Conservation (phyloP, 352 stramenopile genomes). For the Pythium brachiatum region DNA sequence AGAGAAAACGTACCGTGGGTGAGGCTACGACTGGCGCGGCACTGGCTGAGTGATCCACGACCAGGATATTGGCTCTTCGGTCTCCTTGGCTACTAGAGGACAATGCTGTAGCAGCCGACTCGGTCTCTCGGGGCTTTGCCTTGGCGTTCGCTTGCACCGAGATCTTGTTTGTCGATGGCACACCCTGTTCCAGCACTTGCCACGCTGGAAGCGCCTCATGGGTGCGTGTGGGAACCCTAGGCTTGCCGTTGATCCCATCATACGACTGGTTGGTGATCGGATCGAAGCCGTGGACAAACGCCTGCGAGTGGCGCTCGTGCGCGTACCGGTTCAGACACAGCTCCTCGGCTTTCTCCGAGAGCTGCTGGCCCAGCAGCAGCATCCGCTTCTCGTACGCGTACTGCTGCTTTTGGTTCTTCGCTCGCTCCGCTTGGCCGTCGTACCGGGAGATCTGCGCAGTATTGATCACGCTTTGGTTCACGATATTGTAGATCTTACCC, state of each 20-base stretch:
- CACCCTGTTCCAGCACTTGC: slow-evolving; percentile 46
- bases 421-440: slow-evolving; percentile 40
- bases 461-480: slow-evolving; percentile 67
- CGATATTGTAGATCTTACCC: slow-evolving; percentile 73
- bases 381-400: slow-evolving; percentile 54
- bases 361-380: slow-evolving; percentile 34
- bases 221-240: slow-evolving; percentile 40
- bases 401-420: slow-evolving; percentile 66
- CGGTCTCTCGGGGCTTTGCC: background rate
- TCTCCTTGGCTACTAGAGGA: background rate
- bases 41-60: slow-evolving; percentile 20
- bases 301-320: slow-evolving; percentile 53
- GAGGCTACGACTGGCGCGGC: background rate
- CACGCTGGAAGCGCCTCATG: slow-evolving; percentile 41
- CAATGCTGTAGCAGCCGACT: background rate
- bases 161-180: slow-evolving; percentile 30
- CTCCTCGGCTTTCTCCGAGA: slow-evolving; percentile 37
- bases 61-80: slow-evolving; percentile 34
- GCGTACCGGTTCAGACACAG: slow-evolving; percentile 62
- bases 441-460: slow-evolving; percentile 36
- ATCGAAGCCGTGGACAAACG: slow-evolving; percentile 60
- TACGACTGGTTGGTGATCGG: slow-evolving; percentile 64
- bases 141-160: background rate
- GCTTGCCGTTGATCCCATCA: slow-evolving; percentile 44
- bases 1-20: background rate